Conservation (phyloP, 2,329 filamentous ascomycete species). For the Venturia oleaginea region DNA sequence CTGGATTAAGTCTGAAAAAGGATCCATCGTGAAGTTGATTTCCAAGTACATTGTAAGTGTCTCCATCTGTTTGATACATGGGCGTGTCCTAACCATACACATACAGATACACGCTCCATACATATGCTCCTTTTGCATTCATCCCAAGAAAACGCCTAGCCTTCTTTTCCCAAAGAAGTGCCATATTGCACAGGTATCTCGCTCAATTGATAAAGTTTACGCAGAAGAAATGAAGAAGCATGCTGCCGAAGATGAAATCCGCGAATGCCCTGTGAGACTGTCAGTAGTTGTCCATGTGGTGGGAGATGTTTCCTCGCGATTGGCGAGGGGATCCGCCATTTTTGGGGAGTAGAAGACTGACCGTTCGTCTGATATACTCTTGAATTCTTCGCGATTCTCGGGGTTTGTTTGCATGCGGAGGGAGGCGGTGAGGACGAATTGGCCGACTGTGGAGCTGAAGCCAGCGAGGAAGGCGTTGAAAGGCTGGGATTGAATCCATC, state of each 20-base stretch:
- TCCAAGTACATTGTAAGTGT: neutral
- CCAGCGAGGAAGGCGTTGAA: constrained; percentile 98
- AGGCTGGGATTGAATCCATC: constrained; percentile 49
- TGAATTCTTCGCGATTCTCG: constrained; percentile 71
- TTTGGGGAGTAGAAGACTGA: constrained; percentile 30
- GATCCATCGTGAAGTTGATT: neutral
- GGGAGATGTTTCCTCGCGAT: neutral
- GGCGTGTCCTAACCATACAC: neutral
- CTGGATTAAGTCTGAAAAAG: neutral
- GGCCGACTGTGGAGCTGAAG: constrained; percentile 88
- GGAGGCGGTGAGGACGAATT: constrained; percentile 89
- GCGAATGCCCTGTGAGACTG: constrained; percentile 66
- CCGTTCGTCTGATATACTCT: constrained; percentile 70
- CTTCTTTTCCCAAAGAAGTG: neutral
- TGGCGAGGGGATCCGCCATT: neutral
- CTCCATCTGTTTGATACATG: neutral
- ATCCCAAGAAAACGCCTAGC: neutral
- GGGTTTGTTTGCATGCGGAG: constrained; percentile 87
- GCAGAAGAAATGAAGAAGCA: constrained; percentile 97
- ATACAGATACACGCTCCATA: neutral
- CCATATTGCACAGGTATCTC: neutral
- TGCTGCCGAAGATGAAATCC: constrained; percentile 87
- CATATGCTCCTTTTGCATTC: neutral
- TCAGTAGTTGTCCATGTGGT: neutral
- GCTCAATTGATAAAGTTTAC: constrained; percentile 95